Evolutionary conservation across 2,329 filamentous ascomycete species (phyloP).

Genomic region (Phoma sp.): DNA sequence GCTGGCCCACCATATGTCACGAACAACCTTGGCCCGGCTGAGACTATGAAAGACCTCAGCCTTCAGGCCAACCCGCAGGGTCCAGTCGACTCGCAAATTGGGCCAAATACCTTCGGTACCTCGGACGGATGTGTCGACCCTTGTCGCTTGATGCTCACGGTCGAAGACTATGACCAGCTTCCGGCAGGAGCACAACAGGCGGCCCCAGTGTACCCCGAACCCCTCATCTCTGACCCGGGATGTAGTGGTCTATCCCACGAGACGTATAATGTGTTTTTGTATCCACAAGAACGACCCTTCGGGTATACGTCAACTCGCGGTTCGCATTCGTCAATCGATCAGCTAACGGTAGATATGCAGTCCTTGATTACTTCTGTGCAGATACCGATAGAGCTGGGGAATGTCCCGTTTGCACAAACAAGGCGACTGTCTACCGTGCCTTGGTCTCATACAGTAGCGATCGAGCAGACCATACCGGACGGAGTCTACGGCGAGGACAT

Average conservation of each 20-base stretch:
- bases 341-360: neutral
- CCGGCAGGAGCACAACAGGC: neutral
- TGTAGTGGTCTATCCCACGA: neutral
- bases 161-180: neutral
- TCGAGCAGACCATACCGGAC: neutral
- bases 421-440: neutral
- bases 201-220: neutral
- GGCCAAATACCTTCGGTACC: neutral
- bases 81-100: neutral
- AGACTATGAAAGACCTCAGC: neutral
- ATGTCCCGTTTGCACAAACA: neutral
- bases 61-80: neutral
- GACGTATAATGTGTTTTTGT: neutral
- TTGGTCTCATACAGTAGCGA: neutral
- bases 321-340: neutral
- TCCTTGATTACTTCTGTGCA: neutral
- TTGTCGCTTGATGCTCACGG: neutral
- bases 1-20: neutral
- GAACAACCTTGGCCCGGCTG: neutral
- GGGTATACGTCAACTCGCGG: too few species aligned
- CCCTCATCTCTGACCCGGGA: neutral
- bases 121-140: neutral
- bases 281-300: neutral
- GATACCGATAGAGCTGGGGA: neutral
- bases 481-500: neutral